Conservation (phyloP, 2,329 filamentous ascomycete genomes). For the Cordyceps javanica region DNA sequence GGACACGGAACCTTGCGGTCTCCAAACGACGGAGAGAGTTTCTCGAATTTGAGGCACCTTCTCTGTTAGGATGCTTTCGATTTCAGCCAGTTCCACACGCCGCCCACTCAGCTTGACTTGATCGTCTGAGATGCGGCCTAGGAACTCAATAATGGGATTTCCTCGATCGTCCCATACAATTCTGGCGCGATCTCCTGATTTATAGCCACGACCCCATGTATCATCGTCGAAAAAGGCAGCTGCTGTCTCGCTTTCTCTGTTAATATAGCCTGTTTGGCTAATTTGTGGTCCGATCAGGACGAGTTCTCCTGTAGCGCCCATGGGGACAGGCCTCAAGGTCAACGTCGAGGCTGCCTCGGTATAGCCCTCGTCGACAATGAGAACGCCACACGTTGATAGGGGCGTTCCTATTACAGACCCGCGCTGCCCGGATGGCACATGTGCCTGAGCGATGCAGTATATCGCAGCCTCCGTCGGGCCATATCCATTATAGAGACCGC, state of each 20-base stretch:
- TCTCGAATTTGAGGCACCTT: slow-evolving; percentile 14
- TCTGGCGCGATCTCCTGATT: slow-evolving; percentile 68
- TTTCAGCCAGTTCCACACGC: slow-evolving; percentile 67
- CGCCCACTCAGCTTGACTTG: slow-evolving; percentile 73
- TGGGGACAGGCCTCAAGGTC: slow-evolving; percentile 48
- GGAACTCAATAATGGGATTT: slow-evolving; percentile 52
- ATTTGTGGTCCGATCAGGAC: slow-evolving; percentile 78
- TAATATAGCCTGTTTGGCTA: slow-evolving; percentile 58
- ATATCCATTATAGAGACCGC: slow-evolving; percentile 21
- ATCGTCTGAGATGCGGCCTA: slow-evolving; percentile 59
- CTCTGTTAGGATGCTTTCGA: slow-evolving; percentile 35
- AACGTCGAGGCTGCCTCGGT: too few species aligned
- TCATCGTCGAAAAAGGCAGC: slow-evolving; percentile 60
- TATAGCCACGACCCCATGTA: slow-evolving; percentile 60
- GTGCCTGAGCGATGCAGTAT: slow-evolving; percentile 18
- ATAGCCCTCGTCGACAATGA: slow-evolving; percentile 24
- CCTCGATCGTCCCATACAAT: slow-evolving; percentile 58
- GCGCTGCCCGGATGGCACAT: slow-evolving; percentile 18
- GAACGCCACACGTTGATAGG: slow-evolving; percentile 27
- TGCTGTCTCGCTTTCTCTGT: slow-evolving; percentile 51
- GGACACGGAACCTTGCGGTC: not conserved
- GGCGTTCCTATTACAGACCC: slow-evolving; percentile 31
- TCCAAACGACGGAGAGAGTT: slow-evolving; percentile 15
- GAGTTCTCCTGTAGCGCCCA: slow-evolving; percentile 68
- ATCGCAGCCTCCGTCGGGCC: slow-evolving; percentile 24